Evolutionary conservation across 129 eudicot species (phyloP).

Genomic region (Lonicera japonica): DNA sequence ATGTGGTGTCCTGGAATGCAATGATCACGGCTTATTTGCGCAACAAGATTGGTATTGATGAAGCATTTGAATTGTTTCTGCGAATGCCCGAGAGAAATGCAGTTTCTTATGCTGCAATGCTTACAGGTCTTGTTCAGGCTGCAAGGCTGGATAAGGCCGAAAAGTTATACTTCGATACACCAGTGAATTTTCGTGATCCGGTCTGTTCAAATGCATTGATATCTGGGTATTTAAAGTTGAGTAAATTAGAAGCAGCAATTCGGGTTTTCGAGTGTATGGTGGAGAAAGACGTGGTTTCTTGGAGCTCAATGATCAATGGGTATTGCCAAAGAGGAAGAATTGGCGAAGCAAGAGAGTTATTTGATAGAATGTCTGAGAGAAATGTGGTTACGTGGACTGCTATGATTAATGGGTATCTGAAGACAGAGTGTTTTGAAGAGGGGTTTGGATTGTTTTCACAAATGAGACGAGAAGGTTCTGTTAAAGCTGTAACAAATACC

Average conservation of each 20-base stretch:
- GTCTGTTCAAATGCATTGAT: slow-evolving; percentile 59
- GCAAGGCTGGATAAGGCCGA: slow-evolving; percentile 54
- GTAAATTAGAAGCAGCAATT: slow-evolving; percentile 45
- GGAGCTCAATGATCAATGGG: slow-evolving; percentile 84
- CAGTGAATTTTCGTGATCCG: slow-evolving; percentile 51
- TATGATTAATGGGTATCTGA: slow-evolving; percentile 76
- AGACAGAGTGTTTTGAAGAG: slow-evolving; percentile 37
- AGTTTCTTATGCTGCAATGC: slow-evolving; percentile 57
- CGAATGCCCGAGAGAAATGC: slow-evolving; percentile 47
- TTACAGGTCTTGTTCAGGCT: slow-evolving; percentile 47
- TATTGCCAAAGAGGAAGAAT: slow-evolving; percentile 56
- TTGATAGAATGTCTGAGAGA: slow-evolving; percentile 46
- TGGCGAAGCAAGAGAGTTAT: slow-evolving; percentile 52
- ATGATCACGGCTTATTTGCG: slow-evolving; percentile 56
- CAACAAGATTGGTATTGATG: slow-evolving; percentile 31
- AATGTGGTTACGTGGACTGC: slow-evolving; percentile 66
- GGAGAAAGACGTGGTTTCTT: slow-evolving; percentile 68
- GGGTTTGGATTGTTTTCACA: slow-evolving; percentile 49
- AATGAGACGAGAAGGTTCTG: slow-evolving; percentile 48
- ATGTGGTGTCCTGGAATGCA: slow-evolving; percentile 81
- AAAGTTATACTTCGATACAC: slow-evolving; percentile 31
- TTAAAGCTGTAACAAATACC: slow-evolving; percentile 32
- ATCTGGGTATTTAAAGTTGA: slow-evolving; percentile 57
- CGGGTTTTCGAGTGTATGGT: slow-evolving; percentile 47
- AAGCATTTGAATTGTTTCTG: slow-evolving; percentile 41